These are phyloP conservation scores for Nakazawaea ambrosiae DNA, from an alignment of 805 yeast species.

Conservation along the genomic window DNA sequence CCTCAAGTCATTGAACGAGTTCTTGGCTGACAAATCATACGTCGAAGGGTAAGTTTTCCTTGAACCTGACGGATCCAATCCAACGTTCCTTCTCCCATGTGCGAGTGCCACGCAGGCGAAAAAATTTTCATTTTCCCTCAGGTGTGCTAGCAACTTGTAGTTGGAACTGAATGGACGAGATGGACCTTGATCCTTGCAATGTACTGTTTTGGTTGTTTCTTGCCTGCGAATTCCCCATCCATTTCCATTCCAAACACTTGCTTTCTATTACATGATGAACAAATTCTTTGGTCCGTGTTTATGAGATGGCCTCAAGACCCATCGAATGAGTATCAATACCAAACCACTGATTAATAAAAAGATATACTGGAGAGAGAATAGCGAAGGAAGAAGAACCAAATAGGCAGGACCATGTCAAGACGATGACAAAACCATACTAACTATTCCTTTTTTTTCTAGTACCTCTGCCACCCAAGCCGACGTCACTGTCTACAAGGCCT, in stretches of 20 bases:
- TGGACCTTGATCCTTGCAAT: too few species aligned
- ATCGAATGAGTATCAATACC: slow-evolving; percentile 81
- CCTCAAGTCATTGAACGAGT: slow-evolving; percentile 67
- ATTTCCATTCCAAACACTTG: not conserved
- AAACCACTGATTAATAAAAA: slow-evolving; percentile 12
- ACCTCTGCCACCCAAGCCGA: slow-evolving; percentile 93
- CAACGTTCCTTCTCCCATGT: too few species aligned
- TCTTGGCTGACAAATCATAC: slow-evolving; percentile 91
- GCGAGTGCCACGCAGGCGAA: too few species aligned
- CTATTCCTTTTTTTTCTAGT: too few species aligned
- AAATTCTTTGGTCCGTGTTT: slow-evolving; percentile 87
- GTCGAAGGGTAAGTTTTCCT: slow-evolving; percentile 80
- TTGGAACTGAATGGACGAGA: too few species aligned
- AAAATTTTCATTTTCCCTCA: too few species aligned
- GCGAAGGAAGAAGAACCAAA: too few species aligned
- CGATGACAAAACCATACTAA: too few species aligned
- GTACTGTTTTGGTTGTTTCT: too few species aligned
- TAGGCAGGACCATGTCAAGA: not conserved
- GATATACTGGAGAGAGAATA: too few species aligned
- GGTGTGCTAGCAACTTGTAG: too few species aligned
- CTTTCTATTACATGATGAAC: slow-evolving; percentile 49
- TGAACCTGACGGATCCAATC: too few species aligned
- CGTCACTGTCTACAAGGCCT: slow-evolving; percentile 89
- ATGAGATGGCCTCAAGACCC: slow-evolving; percentile 96
- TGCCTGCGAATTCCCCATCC: not conserved